A percentile compares a stretch with the other conserved stretches of the same genome.
phyloP scores from a whole-genome alignment of 2,329 filamentous ascomycete species.

The Phoma herbarum region DNA sequence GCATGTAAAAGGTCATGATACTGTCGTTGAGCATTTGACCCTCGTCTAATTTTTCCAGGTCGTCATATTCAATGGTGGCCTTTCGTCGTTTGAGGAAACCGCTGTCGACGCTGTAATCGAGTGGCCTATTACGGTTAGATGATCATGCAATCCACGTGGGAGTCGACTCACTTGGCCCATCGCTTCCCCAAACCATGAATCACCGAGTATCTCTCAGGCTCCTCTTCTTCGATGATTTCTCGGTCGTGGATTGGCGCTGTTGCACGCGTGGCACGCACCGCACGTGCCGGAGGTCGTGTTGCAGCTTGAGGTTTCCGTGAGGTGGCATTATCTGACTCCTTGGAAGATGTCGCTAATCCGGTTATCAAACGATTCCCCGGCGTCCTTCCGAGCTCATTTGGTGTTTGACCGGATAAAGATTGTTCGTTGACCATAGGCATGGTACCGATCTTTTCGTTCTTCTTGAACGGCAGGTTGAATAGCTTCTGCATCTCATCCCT shows the following conservation, averaged over 20 bases:
- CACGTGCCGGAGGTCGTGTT: neutral
- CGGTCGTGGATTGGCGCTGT: conserved; percentile 13
- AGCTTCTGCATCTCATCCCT: conserved; percentile 20
- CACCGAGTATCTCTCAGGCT: conserved; percentile 29
- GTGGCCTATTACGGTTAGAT: conserved; percentile 5
- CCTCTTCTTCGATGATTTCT: conserved; percentile 13
- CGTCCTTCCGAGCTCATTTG: neutral
- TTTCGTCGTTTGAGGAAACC: conserved; percentile 10
- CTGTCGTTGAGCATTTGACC: conserved; percentile 93
- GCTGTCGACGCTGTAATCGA: conserved; percentile 2
- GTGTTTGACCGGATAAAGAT: neutral
- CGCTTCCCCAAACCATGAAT: conserved; percentile 36
- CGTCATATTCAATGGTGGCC: conserved; percentile 68
- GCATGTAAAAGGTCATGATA: conserved; percentile 86
- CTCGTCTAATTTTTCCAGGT: conserved; percentile 80
- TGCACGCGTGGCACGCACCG: conserved; percentile 24
- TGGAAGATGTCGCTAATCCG: neutral
- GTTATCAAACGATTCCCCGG: neutral
- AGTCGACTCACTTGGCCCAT: conserved; percentile 37
- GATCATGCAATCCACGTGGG: too few relatives aligned
- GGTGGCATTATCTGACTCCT: neutral
- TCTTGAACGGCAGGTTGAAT: conserved; percentile 25
- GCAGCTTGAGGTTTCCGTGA: neutral
- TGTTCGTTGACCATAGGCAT: conserved; percentile 10
- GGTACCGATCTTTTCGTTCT: conserved; percentile 24